Base-by-base conservation (phyloP, 1,284 basidiomycete species). In the Nidula niveotomentosa region DNA sequence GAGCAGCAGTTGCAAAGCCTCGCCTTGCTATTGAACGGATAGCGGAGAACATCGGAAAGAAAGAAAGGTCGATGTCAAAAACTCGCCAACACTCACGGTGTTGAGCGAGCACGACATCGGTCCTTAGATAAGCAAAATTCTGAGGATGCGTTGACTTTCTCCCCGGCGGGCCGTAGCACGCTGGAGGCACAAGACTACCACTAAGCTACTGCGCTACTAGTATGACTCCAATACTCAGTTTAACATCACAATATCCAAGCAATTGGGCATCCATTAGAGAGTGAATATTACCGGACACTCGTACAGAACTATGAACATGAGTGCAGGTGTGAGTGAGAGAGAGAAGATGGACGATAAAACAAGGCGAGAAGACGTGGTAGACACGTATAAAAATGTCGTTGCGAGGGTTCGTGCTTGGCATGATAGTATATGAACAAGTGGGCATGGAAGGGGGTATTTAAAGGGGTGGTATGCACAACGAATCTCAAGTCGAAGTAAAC, bases 1-100 rank as follows among this genome's bases (percentile, higher is more conserved):
- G 59, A 18, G 84, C 66, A 44, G 75, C 74, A 7, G 81, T 79
- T 1, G 80, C 75, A 60, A 88, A 84, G n/a, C 72, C 62, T 55
- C 83, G 76, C 41, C 62, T 56, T 45, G 71, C 60, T 36, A 63
- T 64, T 49, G 66, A 48, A 35, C 76, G 72, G 30, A 76, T 59
- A 41, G 70, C 57, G 18, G 73, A 68, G 36, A 76, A 61, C 78
- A 83, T 80, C 56, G 49, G 45, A 48, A 53, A 34, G 48, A 54
- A 44, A 52, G 51, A 56, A 57, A 53, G 9, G 45, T 53, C 37
- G 41, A 41, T 15, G 34, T 36, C 48, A 12, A 47, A 41, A 41
- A 13, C 39, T 15, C 39, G 39, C 39, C 39, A 41, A 41, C 15
- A 9, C 23, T 18, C 13, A 30, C 13, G 13, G 8, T 23, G 45